These are phyloP conservation scores for Verticillium alfalfae DNA, from an alignment of 2,329 filamentous ascomycete genomes.

Conservation along the genomic window DNA sequence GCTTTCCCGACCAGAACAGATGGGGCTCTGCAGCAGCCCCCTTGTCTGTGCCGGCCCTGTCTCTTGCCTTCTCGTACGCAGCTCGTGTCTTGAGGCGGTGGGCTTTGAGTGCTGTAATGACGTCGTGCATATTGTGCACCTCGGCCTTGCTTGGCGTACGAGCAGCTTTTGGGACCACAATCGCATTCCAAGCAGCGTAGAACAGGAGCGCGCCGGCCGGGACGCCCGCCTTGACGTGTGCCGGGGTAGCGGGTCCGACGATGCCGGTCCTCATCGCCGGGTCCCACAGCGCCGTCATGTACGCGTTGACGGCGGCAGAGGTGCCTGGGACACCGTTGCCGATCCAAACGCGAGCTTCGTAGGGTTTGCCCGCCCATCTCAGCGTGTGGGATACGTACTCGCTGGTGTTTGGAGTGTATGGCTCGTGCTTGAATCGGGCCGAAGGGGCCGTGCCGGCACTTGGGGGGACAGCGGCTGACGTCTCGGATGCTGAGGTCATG, in stretches of 20 bases:
- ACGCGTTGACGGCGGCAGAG: slow-evolving; percentile 36
- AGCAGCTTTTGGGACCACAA: slow-evolving; percentile 30
- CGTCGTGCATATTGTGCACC: slow-evolving; percentile 34
- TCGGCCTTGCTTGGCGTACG: slow-evolving; percentile 19
- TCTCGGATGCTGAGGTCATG: slow-evolving; percentile 16
- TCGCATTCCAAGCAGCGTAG: slow-evolving; percentile 45
- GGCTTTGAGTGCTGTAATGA: slow-evolving; percentile 32
- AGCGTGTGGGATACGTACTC: slow-evolving; percentile 20
- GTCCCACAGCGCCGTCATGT: slow-evolving; percentile 38
- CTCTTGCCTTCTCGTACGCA: slow-evolving; percentile 16
- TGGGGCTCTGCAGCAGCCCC: slow-evolving; percentile 17
- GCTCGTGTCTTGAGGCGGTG: slow-evolving; percentile 28
- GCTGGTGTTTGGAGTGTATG: slow-evolving; percentile 16
- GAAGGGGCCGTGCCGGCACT: slow-evolving; percentile 2
- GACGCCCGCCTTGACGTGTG: slow-evolving; percentile 44
- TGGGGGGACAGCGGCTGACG: slow-evolving; percentile 1
- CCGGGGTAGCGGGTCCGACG: slow-evolving; percentile 40
- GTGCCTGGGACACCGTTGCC: slow-evolving; percentile 27
- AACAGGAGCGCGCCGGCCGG: slow-evolving; percentile 40
- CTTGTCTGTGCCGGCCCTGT: slow-evolving; percentile 3
- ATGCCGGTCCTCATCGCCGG: slow-evolving; percentile 23
- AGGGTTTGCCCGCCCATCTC: slow-evolving; percentile 20
- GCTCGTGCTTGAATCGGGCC: slow-evolving; percentile 17
- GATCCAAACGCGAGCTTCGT: slow-evolving; percentile 39
- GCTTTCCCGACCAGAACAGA: slow-evolving; percentile 29